Base-by-base conservation (phyloP, 2,329 filamentous ascomycete species). In the Cladobotryum mycophilum region DNA sequence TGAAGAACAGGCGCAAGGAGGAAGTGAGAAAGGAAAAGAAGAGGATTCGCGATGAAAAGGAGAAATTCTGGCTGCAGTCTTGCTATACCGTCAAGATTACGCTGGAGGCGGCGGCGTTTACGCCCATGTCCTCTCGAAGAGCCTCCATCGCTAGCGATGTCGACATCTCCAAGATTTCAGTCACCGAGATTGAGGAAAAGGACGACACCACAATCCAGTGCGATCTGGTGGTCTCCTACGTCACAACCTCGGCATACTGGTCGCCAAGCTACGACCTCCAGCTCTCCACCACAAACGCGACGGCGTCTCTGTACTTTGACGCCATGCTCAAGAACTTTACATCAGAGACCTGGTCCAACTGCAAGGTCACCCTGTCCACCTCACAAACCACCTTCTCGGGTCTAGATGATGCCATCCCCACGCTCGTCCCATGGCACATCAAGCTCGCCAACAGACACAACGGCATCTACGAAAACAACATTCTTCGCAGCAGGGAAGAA, bases 341-440 rank as follows among this genome's bases (percentile, higher is more conserved):
- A 0, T 81, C 78, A 0, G 83, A 86, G 66, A 79, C 76, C 0
- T 86, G 83, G 83, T 70, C 69, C 30, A 76, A 79, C 64, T 78
- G 79, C 62, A 79, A 76, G 54, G 66, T 86, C 36, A 75, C 74
- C 0, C 73, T 86, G 5, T 85, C 82, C 3, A 85, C 81, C 0
- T 84, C 81, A 0, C 79, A 85, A 58, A 77, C 81, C 3, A 74
- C 73, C 5, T 82, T 80, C 48, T 72, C 76, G 2, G 76, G 76
- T 1, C 67, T 84, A 2, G 72, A 76, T 20, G 78, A 84, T 52
- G 64, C 66, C 12, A 75, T 81, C 2, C 82, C 82, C 0, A 66
- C 63, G 4, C 71, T 86, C 35, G 61, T 70, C 1, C 72, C 79
- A 0, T 86, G 82, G 82, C 74, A 69, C 45, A 70, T 86, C 56